Conservation (phyloP, 2,329 filamentous ascomycete species). For the Fusarium tupiense region DNA sequence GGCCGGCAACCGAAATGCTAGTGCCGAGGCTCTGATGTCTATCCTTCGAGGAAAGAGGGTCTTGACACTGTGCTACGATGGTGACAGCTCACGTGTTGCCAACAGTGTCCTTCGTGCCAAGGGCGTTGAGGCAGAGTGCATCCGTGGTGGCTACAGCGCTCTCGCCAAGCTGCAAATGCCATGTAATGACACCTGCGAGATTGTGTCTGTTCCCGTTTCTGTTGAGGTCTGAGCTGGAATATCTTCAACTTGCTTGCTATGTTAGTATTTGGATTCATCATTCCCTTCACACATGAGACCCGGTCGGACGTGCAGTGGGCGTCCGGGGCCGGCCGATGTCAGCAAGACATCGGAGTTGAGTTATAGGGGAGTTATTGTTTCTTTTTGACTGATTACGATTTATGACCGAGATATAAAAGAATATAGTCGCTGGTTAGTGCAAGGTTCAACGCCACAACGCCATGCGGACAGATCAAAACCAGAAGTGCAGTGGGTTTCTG, state of each 20-base stretch:
- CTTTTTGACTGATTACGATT: slow-evolving; percentile 12
- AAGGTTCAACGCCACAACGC: slow-evolving; percentile 30
- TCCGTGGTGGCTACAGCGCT: slow-evolving; percentile 53
- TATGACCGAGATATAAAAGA: slow-evolving; percentile 3
- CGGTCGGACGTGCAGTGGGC: slow-evolving; percentile 41
- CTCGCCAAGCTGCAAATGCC: slow-evolving; percentile 43
- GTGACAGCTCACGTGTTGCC: slow-evolving; percentile 64
- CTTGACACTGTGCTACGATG: slow-evolving; percentile 62
- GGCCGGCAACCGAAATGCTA: slow-evolving; percentile 41
- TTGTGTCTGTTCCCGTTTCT: slow-evolving; percentile 33
- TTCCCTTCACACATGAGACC: background rate
- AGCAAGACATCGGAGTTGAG: background rate
- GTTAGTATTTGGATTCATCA: background rate
- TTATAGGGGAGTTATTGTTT: background rate
- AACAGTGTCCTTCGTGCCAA: slow-evolving; percentile 63
- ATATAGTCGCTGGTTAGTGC: slow-evolving; percentile 22
- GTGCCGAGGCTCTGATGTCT: slow-evolving; percentile 42
- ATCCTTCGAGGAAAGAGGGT: slow-evolving; percentile 51
- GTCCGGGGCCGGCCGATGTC: slow-evolving; percentile 15
- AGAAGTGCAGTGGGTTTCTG: slow-evolving; percentile 44
- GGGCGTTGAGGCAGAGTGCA: slow-evolving; percentile 57
- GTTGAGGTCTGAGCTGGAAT: slow-evolving; percentile 33
- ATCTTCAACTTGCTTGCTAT: background rate
- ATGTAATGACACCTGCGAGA: slow-evolving; percentile 38
- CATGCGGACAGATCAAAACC: background rate